phyloP scores from a whole-genome alignment of 805 yeast genomes.

The Myxozyma kluyveri region DNA sequence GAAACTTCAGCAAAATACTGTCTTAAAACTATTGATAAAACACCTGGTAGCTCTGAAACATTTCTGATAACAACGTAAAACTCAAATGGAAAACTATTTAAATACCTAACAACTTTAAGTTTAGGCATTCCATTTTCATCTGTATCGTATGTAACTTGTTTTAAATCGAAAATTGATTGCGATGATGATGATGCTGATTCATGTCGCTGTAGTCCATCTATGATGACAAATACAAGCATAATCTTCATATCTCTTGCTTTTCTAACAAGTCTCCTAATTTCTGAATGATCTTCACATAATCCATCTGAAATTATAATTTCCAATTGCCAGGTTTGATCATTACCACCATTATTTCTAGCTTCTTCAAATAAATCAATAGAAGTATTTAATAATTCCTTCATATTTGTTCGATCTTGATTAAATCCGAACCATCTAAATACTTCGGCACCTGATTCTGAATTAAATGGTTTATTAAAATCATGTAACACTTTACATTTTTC shows the following conservation, averaged over 20 bases:
- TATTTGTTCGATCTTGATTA: slow-evolving; percentile 83
- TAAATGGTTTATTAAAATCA: slow-evolving; percentile 83
- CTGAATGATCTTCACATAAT: slow-evolving; percentile 91
- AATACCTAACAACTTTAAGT: slow-evolving; percentile 74
- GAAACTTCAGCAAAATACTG: slow-evolving; percentile 84
- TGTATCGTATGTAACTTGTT: slow-evolving; percentile 75
- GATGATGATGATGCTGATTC: slow-evolving; percentile 35
- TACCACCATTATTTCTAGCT: slow-evolving; percentile 45
- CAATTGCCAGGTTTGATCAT: slow-evolving; percentile 78
- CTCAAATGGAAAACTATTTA: slow-evolving; percentile 95
- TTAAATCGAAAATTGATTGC: slow-evolving; percentile 91
- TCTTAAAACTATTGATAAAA: slow-evolving; percentile 82
- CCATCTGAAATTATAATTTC: slow-evolving; percentile 95
- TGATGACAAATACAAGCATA: slow-evolving; percentile 90
- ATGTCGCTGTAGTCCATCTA: slow-evolving; percentile 65
- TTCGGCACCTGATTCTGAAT: slow-evolving; percentile 75
- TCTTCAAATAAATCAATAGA: slow-evolving; percentile 72
- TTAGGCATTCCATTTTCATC: slow-evolving; percentile 62
- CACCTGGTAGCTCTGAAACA: slow-evolving; percentile 84
- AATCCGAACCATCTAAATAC: slow-evolving; percentile 87
- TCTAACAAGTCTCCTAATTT: slow-evolving; percentile 78
- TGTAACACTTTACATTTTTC: slow-evolving; percentile 79
- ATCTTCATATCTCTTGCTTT: slow-evolving; percentile 87
- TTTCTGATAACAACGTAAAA: slow-evolving; percentile 91
- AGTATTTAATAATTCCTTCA: slow-evolving; percentile 64